Evolutionary conservation across 2,329 filamentous ascomycete genomes (phyloP).

Genomic region (Sphaerulina vaccinii): DNA sequence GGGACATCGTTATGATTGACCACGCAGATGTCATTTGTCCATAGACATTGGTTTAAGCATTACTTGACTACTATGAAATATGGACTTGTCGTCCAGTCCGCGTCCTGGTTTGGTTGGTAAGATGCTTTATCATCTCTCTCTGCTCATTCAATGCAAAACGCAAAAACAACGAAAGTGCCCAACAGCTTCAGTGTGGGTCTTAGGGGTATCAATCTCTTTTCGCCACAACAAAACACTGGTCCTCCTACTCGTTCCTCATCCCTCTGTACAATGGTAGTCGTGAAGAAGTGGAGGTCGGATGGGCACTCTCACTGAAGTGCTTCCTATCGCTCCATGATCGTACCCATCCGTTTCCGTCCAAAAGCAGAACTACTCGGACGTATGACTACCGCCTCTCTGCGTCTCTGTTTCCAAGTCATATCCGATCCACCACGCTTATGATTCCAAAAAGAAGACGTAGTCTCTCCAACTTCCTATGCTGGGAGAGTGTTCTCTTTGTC

Average conservation of each 20-base stretch:
- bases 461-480: slow-evolving; percentile 13
- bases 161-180: not conserved
- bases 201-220: slow-evolving; percentile 1
- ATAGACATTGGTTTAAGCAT: no score
- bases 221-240: not conserved
- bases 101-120: not conserved
- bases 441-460: slow-evolving; percentile 6
- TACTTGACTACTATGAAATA: not conserved
- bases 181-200: not conserved
- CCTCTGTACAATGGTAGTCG: not conserved
- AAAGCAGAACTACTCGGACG: slow-evolving; percentile 2
- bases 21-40: no score
- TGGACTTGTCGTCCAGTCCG: not conserved
- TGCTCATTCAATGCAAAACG: not conserved
- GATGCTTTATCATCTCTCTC: not conserved
- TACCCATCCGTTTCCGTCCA: slow-evolving; percentile 3
- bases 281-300: no score
- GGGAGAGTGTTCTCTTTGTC: slow-evolving; percentile 19
- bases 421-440: slow-evolving; percentile 7
- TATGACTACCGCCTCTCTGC: slow-evolving; percentile 7
- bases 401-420: slow-evolving; percentile 8
- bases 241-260: not conserved
- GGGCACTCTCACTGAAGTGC: slow-evolving; percentile 6
- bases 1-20: no score
- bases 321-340: slow-evolving; percentile 11